Base-by-base conservation (phyloP, 805 yeast genomes). In the Debaryomyces castellii region DNA sequence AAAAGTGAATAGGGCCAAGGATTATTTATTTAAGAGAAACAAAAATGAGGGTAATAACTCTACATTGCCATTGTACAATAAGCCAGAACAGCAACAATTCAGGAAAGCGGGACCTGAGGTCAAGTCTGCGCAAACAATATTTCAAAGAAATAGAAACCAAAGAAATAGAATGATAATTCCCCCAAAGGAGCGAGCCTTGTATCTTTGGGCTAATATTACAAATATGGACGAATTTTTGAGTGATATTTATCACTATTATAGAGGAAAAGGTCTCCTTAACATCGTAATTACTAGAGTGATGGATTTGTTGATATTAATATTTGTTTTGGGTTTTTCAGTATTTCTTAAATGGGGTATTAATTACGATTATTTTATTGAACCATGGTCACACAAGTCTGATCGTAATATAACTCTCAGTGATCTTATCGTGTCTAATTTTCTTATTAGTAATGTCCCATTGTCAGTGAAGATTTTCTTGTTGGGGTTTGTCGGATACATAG, bases 131-230 rank as follows among this genome's bases (percentile, higher is more conserved):
- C 53, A 43, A 33, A 49, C 51, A 16, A 39, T 23, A 21, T 49
- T 34, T 48, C 57, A 41, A 37, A 43, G 27, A n/a, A 40, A 39
- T 40, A 40, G 44, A 41, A 35, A 45, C 30, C 44, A 47, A 39
- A 18, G 52, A n/a, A 44, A 47, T 17, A 47, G 45, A 20, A 53
- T 59, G 40, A 47, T 64, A 4, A 70, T 73, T 18, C 75, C 77
- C 12, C 76, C 76, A 3, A 65, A 63, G 40, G 97, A 91, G 59
- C 71, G 89, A 40, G 96, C 98, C 0, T 70, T 87, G 14, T 94
- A 97, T 89, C 77, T 89, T 49, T 94, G 99, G 98, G 96, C 98
- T 1, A 94, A 94, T 58, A 89, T 94, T 20, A 89, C 87, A 53
- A 94, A 94, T 63, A 76, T 94, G 62, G 99, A 94, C 67, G 78